Evolutionary conservation across 169 alveolate species (phyloP).

Genomic region (Eimeria acervulina): DNA sequence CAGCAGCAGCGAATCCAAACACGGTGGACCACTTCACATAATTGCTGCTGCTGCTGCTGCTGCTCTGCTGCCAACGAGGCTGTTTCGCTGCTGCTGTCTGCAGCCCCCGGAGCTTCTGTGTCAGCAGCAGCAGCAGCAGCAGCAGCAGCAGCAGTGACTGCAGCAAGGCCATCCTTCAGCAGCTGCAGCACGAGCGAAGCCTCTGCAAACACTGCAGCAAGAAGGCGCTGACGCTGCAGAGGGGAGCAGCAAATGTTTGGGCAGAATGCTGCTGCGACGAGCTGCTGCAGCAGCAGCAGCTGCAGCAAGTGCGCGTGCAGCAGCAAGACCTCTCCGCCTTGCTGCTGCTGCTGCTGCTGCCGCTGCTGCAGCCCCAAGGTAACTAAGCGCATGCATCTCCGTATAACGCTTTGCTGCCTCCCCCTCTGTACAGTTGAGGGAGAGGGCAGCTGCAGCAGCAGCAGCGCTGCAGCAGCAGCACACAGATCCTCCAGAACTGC

Average conservation of each 20-base stretch:
- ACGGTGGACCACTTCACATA: background rate
- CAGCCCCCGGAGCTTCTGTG: background rate
- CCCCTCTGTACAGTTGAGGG: background rate
- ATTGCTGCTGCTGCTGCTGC: slow-evolving; percentile 33
- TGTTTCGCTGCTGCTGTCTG: background rate
- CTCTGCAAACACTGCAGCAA: slow-evolving; percentile 17
- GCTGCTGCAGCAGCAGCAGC: slow-evolving; percentile 39
- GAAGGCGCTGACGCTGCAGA: slow-evolving; percentile 25
- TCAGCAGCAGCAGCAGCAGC: slow-evolving; percentile 28
- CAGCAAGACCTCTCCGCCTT: slow-evolving; percentile 12
- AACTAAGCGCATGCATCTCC: slow-evolving; percentile 32
- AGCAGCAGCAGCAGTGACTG: slow-evolving; percentile 4
- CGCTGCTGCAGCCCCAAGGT: no score
- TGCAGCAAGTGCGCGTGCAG: slow-evolving; percentile 20
- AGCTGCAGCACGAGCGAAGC: background rate
- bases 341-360: no score
- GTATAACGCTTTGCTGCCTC: background rate
- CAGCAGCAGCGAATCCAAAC: slow-evolving; percentile 43
- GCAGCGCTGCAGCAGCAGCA: slow-evolving; percentile 10
- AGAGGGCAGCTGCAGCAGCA: slow-evolving; percentile 23
- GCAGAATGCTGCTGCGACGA: background rate
- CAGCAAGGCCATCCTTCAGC: slow-evolving; percentile 7
- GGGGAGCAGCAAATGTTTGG: slow-evolving; percentile 10
- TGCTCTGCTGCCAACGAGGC: slow-evolving; percentile 1
- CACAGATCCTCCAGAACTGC: slow-evolving; percentile 3